Base-by-base conservation (phyloP, 2,329 filamentous ascomycete species). In the Clonostachys sp. region DNA sequence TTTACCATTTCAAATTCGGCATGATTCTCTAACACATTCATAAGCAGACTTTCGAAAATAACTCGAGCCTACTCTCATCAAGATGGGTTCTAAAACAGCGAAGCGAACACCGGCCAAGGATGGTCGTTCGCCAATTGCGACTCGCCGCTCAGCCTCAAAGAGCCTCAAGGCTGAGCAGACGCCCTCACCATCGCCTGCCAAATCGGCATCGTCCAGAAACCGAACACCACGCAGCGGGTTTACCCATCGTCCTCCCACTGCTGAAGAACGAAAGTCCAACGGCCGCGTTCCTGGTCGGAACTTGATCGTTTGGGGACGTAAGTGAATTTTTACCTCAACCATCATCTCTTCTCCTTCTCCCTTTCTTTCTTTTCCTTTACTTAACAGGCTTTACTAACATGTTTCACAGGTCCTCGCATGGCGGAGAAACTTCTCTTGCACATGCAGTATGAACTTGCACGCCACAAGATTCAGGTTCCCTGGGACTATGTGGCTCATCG, bases 231-330 rank as follows among this genome's bases (percentile, higher is more conserved):
- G 36, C 50, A n/a, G 49, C 48, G 6, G 45, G 5, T 63, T 53
- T 34, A 56, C 59, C 1, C 58, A 60, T n/a, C 43, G 41, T 1
- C 52, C 57, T 4, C 61, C 60, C 0, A 62, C 58, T 2, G 46
- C 54, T 3, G 45, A 59, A 34, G 53, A 64, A 45, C 51, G 52
- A 8, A 53, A 53, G 13, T 48, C 45, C 10, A 65, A 64, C 50
- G 62, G 62, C 10, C 60, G 62, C 14, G 51, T 55, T 6, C 30
- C 47, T 6, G 70, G 69, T 9, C 65, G 72, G 7, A 64, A 60
- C 30, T 54, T 74, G 3, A 67, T 75, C 24, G 56, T 61, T 24
- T 75, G 72, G 72, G 60, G 58, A n/a, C 64, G 71, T 74, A 61
- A 63, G 71, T 60, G 42, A 44, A 10, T 18, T 42, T 39, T 18